These are phyloP conservation scores for Scytalidium sp. DNA, from an alignment of 2,329 filamentous ascomycete species.

Conservation along the genomic window DNA sequence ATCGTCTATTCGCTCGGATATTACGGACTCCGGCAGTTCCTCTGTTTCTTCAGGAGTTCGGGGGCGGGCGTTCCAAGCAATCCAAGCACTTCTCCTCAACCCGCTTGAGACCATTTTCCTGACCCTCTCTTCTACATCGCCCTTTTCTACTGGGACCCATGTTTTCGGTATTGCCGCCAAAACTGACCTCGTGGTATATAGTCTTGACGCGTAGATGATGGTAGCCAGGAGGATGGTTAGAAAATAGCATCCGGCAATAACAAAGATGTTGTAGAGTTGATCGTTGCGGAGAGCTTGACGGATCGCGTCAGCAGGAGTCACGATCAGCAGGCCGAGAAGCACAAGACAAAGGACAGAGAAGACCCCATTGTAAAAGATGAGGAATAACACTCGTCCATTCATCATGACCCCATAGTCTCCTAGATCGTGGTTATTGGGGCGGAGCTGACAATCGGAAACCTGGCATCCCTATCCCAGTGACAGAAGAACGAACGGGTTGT, in stretches of 20 bases:
- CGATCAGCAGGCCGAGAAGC: slow-evolving; percentile 68
- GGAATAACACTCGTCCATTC: slow-evolving; percentile 49
- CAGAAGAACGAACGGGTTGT: no score
- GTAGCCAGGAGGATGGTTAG: slow-evolving; percentile 66
- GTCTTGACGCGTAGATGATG: slow-evolving; percentile 77
- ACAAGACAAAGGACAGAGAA: slow-evolving; percentile 76
- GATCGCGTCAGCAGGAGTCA: slow-evolving; percentile 79
- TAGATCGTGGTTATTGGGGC: slow-evolving; percentile 24
- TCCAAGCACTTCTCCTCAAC: slow-evolving; percentile 72
- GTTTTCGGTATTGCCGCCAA: slow-evolving; percentile 81
- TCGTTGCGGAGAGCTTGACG: slow-evolving; percentile 66
- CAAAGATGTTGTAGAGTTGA: slow-evolving; percentile 78
- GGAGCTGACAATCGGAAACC: not conserved
- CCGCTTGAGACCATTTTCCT: slow-evolving; percentile 71
- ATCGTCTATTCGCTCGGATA: not conserved
- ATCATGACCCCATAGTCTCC: slow-evolving; percentile 18
- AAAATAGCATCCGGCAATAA: slow-evolving; percentile 73
- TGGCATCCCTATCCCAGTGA: not conserved
- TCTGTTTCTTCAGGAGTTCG: slow-evolving; percentile 43
- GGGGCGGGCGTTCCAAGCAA: slow-evolving; percentile 76
- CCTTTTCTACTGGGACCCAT: slow-evolving; percentile 83
- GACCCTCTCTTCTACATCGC: slow-evolving; percentile 74
- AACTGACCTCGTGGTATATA: slow-evolving; percentile 81
- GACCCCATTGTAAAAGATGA: slow-evolving; percentile 75
- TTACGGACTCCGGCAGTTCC: slow-evolving; percentile 6